phyloP scores from a whole-genome alignment of 108 stramenopile genomes.

The Fragilaria radians region DNA sequence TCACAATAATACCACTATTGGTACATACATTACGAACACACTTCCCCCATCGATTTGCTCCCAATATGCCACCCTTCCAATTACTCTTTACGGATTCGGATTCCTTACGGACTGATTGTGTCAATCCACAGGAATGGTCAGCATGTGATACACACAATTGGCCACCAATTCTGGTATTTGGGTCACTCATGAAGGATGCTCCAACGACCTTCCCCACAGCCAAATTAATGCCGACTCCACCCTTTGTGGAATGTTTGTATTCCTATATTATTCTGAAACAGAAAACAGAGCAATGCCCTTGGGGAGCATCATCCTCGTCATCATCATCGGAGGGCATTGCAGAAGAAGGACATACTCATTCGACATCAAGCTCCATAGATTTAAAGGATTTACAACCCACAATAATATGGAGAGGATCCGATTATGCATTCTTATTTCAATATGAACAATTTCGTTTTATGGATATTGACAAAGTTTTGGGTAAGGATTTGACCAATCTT shows the following conservation, averaged over 20 bases:
- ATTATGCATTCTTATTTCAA: neutral
- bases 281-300: neutral
- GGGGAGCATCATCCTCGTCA: too few relatives aligned
- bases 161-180: neutral
- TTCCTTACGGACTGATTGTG: neutral
- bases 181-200: too few relatives aligned
- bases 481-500: neutral
- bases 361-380: too few relatives aligned
- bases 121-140: neutral
- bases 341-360: too few relatives aligned
- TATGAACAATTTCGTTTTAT: neutral
- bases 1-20: neutral
- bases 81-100: slow-evolving; percentile 4
- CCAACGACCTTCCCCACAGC: neutral
- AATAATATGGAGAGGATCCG: slow-evolving; percentile 6
- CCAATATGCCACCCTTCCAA: slow-evolving; percentile 1
- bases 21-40: neutral
- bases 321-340: too few relatives aligned
- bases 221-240: neutral
- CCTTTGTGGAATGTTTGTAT: neutral
- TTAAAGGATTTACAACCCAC: neutral
- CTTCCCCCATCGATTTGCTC: slow-evolving; percentile 3
- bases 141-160: neutral
- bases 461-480: neutral
- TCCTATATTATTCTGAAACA: neutral